A percentile compares a stretch with the other conserved stretches of the same genome.
These are phyloP conservation scores for Globisporangium spiculum DNA, from an alignment of 352 stramenopile species.

Conservation along the genomic window DNA sequence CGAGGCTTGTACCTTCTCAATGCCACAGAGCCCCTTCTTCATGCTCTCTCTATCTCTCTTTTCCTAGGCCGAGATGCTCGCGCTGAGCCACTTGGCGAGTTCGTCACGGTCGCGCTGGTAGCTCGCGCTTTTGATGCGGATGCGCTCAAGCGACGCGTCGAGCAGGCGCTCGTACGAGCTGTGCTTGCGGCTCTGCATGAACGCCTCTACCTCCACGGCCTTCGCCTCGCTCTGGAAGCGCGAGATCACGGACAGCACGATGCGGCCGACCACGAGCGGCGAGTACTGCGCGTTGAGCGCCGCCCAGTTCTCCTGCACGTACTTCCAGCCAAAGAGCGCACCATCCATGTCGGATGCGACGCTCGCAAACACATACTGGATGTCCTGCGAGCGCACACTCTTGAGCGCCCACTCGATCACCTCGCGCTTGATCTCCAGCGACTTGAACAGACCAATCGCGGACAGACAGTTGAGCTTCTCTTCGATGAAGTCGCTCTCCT, in stretches of 20 bases:
- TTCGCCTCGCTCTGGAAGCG: conserved; percentile 64
- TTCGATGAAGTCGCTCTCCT: conserved; percentile 76
- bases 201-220: conserved; percentile 53
- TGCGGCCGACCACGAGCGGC: conserved; percentile 60
- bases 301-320: conserved; percentile 68
- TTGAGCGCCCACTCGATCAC: conserved; percentile 68
- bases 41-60: neutral
- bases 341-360: conserved; percentile 60
- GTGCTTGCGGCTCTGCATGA: conserved; percentile 65
- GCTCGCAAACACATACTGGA: conserved; percentile 71
- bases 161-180: conserved; percentile 61
- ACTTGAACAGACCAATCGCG: conserved; percentile 65
- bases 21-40: no score
- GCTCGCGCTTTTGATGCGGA: conserved; percentile 68
- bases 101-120: conserved; percentile 53
- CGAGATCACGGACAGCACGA: conserved; percentile 55
- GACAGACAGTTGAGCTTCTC: conserved; percentile 78
- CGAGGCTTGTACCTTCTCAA: no score
- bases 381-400: conserved; percentile 81
- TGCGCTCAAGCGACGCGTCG: conserved; percentile 67
- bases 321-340: conserved; percentile 60
- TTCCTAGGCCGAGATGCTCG: conserved; percentile 18
- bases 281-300: conserved; percentile 66
- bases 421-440: conserved; percentile 52
- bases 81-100: conserved; percentile 52